A percentile compares a stretch with the other conserved stretches of the same genome.
These are phyloP conservation scores for Rhododendron henanense DNA, from an alignment of 148 eudicot species.

Conservation along the genomic window DNA sequence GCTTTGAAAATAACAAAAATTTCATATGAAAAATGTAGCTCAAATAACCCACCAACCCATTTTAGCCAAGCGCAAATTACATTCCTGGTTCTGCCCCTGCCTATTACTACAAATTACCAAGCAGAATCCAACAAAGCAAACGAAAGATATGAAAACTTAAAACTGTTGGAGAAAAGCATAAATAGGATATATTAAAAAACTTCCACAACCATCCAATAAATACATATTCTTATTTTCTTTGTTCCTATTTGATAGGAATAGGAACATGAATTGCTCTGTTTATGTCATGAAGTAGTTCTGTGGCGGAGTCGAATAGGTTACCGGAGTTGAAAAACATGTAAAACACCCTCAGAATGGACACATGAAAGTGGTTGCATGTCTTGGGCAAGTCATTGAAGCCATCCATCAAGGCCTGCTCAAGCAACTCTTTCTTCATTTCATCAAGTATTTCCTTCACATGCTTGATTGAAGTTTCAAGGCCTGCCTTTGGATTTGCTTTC, in stretches of 20 bases:
- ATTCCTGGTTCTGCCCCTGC: too few species aligned
- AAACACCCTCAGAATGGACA: constrained; percentile 31
- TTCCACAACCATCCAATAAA: neutral
- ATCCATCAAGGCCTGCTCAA: constrained; percentile 28
- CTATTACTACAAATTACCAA: too few species aligned
- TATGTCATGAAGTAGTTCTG: constrained; percentile 31
- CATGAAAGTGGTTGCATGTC: constrained; percentile 26
- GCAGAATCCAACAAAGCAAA: too few species aligned
- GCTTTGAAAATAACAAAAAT: too few species aligned
- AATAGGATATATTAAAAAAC: too few species aligned
- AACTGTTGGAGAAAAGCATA: too few species aligned
- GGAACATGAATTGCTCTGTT: constrained; percentile 36
- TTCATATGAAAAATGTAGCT: too few species aligned
- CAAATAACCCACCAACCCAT: too few species aligned
- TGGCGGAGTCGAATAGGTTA: constrained; percentile 27
- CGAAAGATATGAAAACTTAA: too few species aligned
- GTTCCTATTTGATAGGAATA: constrained; percentile 19
- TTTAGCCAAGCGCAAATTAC: too few species aligned
- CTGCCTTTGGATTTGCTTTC: constrained; percentile 26
- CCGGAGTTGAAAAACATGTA: constrained; percentile 42
- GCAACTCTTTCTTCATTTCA: constrained; percentile 22
- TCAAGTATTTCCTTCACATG: constrained; percentile 25
- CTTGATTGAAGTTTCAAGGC: constrained; percentile 26
- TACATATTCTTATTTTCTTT: neutral
- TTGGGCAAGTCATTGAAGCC: constrained; percentile 15